A percentile compares a stretch with the other conserved stretches of the same genome.
Conservation (phyloP, 345 rosid genomes). For the Euphorbia pulcherrima region DNA sequence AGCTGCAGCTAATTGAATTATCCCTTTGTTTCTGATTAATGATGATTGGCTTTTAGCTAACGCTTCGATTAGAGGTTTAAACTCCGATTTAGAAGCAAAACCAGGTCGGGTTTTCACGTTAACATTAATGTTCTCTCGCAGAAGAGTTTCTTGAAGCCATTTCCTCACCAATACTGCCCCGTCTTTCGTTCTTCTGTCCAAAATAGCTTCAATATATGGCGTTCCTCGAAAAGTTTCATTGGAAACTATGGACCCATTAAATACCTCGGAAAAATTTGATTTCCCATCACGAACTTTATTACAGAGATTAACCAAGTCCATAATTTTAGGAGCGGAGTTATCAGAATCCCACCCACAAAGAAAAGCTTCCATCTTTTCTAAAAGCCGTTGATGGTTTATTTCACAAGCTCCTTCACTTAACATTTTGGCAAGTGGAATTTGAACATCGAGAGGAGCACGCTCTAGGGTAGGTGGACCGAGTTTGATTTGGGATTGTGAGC, state of each 20-base stretch:
- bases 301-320: conserved; percentile 33
- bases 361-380: conserved; percentile 58
- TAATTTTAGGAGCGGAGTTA: conserved; percentile 33
- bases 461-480: conserved; percentile 42
- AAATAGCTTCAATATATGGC: conserved; percentile 77
- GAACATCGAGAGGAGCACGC: conserved; percentile 68
- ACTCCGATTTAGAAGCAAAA: conserved; percentile 56
- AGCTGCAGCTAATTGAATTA: conserved; percentile 82
- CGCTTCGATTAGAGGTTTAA: conserved; percentile 60
- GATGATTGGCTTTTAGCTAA: conserved; percentile 59
- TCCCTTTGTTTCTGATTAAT: conserved; percentile 67
- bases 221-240: conserved; percentile 74
- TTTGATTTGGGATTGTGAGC: conserved; percentile 50
- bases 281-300: conserved; percentile 28
- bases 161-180: conserved; percentile 78
- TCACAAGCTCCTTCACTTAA: conserved; percentile 45
- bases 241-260: conserved; percentile 65
- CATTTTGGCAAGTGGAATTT: conserved; percentile 68
- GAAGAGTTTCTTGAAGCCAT: conserved; percentile 88
- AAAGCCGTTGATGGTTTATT: conserved; percentile 40
- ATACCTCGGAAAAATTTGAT: conserved; percentile 29
- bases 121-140: conserved; percentile 50
- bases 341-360: conserved; percentile 64
- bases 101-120: conserved; percentile 71
- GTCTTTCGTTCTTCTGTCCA: conserved; percentile 81